These are phyloP conservation scores for Metroxylon sagu DNA, from an alignment of 176 grass and related monocot genomes.

Conservation along the genomic window DNA sequence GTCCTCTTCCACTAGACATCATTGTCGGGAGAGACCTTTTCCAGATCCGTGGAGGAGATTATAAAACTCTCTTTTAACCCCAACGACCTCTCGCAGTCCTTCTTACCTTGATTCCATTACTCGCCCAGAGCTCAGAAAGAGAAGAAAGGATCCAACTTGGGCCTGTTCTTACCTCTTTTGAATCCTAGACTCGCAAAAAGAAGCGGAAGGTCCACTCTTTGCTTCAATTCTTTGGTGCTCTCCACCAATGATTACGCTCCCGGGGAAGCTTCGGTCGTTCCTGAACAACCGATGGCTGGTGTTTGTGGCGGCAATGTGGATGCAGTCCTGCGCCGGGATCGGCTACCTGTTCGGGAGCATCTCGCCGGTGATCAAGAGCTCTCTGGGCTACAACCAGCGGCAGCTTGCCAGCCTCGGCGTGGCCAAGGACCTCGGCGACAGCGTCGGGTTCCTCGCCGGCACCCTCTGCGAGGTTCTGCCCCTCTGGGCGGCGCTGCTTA, in stretches of 20 bases:
- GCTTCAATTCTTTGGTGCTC: not conserved
- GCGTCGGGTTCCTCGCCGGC: conserved; percentile 8
- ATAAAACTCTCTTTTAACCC: no score
- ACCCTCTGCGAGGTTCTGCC: conserved; percentile 2
- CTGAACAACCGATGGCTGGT: conserved; percentile 13
- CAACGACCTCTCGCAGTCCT: no score
- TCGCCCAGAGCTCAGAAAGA: not conserved
- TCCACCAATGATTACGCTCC: not conserved
- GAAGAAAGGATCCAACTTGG: not conserved
- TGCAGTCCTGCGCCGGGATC: conserved; percentile 8
- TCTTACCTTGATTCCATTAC: no score
- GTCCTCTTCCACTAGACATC: no score
- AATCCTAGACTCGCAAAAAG: no score
- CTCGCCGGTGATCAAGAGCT: conserved; percentile 8
- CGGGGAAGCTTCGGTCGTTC: not conserved
- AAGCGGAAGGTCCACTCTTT: not conserved
- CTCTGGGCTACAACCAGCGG: conserved; percentile 4
- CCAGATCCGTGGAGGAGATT: no score
- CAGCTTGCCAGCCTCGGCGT: conserved; percentile 7
- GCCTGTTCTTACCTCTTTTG: not conserved
- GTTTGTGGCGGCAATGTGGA: conserved; percentile 15
- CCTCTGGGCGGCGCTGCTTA: conserved; percentile 4
- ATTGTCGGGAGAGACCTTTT: no score
- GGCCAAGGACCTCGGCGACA: conserved; percentile 13
- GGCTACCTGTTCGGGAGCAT: conserved; percentile 14